A percentile compares a stretch with the other conserved stretches of the same genome.
These are phyloP conservation scores for Mycena amicta DNA, from an alignment of 768 basidiomycete genomes.

Conservation along the genomic window DNA sequence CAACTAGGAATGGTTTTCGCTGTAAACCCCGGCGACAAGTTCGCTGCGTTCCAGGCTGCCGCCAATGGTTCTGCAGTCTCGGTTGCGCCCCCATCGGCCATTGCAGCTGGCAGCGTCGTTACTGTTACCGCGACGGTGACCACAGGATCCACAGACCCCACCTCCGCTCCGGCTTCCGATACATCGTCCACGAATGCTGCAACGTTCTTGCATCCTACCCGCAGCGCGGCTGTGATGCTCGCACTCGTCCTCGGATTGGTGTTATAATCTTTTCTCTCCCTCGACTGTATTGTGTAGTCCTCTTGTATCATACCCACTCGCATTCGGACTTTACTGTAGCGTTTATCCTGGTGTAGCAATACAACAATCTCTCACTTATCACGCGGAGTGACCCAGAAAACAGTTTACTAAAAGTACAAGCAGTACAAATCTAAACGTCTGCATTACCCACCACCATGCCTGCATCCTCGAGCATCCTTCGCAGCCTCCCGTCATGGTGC, in stretches of 20 bases:
- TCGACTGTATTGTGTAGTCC: neutral
- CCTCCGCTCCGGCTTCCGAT: slow-evolving; percentile 47
- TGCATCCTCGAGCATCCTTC: slow-evolving; percentile 46
- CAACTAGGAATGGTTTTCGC: slow-evolving; percentile 66
- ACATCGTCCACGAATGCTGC: slow-evolving; percentile 37
- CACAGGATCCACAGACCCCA: slow-evolving; percentile 53
- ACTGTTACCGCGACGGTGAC: slow-evolving; percentile 41
- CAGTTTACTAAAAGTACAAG: too few relatives aligned
- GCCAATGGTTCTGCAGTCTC: slow-evolving; percentile 39
- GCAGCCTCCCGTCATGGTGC: slow-evolving; percentile 51
- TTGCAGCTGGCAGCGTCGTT: slow-evolving; percentile 51
- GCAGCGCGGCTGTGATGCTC: slow-evolving; percentile 29
- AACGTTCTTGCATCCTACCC: slow-evolving; percentile 17
- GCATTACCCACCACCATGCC: slow-evolving; percentile 33
- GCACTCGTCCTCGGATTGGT: slow-evolving; percentile 26
- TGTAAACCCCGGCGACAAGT: slow-evolving; percentile 58
- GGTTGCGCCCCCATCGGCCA: slow-evolving; percentile 24
- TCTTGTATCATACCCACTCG: neutral
- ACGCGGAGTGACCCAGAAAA: too few relatives aligned
- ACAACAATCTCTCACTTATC: too few relatives aligned
- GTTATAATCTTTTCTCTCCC: slow-evolving; percentile 11
- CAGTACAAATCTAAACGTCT: too few relatives aligned
- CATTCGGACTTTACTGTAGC: neutral
- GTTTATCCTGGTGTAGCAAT: neutral
- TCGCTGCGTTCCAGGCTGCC: slow-evolving; percentile 56